phyloP scores from a whole-genome alignment of 352 stramenopile genomes.

The Globisporangium apiculatum region DNA sequence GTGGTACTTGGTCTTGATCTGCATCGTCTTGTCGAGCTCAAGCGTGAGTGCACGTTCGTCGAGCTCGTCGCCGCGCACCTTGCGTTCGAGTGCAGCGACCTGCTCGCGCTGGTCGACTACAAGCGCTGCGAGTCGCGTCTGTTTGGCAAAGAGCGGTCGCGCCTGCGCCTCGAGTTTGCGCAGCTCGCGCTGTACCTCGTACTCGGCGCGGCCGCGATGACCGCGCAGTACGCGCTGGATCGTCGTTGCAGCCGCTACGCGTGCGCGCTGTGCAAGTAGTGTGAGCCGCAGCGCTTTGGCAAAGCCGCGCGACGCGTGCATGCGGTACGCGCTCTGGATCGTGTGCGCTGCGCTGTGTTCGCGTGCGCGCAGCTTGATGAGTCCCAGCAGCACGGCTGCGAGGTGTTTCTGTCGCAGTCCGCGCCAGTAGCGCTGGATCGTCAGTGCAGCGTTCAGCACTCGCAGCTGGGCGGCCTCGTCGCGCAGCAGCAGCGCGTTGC shows the following conservation, averaged over 20 bases:
- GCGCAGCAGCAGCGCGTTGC: conserved; percentile 30
- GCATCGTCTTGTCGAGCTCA: conserved; percentile 77
- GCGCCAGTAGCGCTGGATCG: conserved; percentile 74
- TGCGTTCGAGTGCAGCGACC: conserved; percentile 31
- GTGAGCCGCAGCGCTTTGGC: conserved; percentile 52
- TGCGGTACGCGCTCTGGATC: conserved; percentile 59
- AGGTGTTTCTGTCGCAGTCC: conserved; percentile 73
- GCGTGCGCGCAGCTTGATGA: conserved; percentile 52
- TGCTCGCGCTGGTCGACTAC: conserved; percentile 44
- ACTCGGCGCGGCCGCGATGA: conserved; percentile 59
- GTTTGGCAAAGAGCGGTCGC: conserved; percentile 61
- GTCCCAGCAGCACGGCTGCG: conserved; percentile 53
- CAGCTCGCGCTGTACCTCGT: conserved; percentile 73
- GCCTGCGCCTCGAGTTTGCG: conserved; percentile 64
- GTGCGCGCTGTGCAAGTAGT: conserved; percentile 32
- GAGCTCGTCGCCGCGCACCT: conserved; percentile 34
- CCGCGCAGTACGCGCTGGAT: conserved; percentile 80
- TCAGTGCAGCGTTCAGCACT: conserved; percentile 47
- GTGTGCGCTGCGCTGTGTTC: conserved; percentile 50
- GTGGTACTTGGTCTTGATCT: conserved; percentile 83
- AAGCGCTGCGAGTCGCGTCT: conserved; percentile 27
- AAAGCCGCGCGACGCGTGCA: conserved; percentile 52
- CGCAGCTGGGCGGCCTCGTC: conserved; percentile 28
- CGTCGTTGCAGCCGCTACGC: conserved; percentile 30
- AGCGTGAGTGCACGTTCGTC: conserved; percentile 51